Conservation (phyloP, 345 rosid species). For the Tarenaya hassleriana region DNA sequence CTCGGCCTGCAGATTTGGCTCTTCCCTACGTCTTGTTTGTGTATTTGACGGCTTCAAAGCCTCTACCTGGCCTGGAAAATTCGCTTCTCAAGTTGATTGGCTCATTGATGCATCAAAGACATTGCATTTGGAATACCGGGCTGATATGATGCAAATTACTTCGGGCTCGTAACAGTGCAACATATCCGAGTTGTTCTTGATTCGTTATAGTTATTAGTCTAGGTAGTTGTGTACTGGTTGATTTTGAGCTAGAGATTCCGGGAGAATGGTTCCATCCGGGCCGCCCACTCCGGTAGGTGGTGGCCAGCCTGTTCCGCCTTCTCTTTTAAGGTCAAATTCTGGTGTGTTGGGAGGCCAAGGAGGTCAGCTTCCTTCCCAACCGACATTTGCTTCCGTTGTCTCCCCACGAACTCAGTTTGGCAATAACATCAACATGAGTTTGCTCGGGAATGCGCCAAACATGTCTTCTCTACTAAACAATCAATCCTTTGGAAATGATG, state of each 20-base stretch:
- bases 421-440: constrained; percentile 46
- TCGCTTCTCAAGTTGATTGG: constrained; percentile 17
- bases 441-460: constrained; percentile 77
- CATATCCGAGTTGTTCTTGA: constrained; percentile 9
- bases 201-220: constrained; percentile 7
- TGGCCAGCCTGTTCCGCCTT: constrained; percentile 60
- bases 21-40: constrained; percentile 5
- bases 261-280: constrained; percentile 81
- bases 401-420: constrained; percentile 67
- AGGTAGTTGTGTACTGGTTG: too few relatives aligned
- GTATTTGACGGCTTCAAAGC: constrained; percentile 20
- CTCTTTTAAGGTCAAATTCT: constrained; percentile 64
- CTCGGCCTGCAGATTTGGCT: constrained; percentile 25
- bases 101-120: constrained; percentile 33
- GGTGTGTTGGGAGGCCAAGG: constrained; percentile 77
- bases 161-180: constrained; percentile 14
- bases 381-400: constrained; percentile 56
- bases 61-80: constrained; percentile 13
- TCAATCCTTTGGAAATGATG: constrained; percentile 84
- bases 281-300: constrained; percentile 71
- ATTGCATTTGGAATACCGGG: constrained; percentile 32
- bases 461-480: constrained; percentile 62
- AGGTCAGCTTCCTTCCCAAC: constrained; percentile 61
- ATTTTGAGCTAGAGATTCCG: background rate
- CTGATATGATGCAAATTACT: constrained; percentile 31